phyloP scores from a whole-genome alignment of 108 stramenopile genomes.

The Mediolabrus comicus region DNA sequence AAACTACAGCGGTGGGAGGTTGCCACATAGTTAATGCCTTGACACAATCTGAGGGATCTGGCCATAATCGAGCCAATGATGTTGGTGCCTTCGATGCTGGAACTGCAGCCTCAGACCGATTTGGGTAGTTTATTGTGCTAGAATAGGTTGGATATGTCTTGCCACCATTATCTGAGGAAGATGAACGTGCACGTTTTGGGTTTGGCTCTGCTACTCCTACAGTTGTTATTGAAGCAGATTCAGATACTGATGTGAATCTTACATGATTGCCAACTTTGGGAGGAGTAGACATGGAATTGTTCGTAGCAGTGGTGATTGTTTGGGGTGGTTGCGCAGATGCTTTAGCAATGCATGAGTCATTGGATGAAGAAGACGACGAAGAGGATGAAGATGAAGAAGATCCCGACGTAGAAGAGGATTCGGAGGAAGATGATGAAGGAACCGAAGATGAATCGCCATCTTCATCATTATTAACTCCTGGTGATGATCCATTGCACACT shows the following conservation, averaged over 20 bases:
- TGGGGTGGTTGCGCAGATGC: neutral
- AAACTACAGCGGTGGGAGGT: slow-evolving; percentile 22
- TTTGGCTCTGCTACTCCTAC: neutral
- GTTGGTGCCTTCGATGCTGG: slow-evolving; percentile 11
- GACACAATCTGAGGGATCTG: slow-evolving; percentile 42
- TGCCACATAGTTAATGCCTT: slow-evolving; percentile 40
- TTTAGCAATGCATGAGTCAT: neutral
- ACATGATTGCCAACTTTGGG: neutral
- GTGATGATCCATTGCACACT: neutral
- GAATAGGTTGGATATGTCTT: slow-evolving; percentile 1
- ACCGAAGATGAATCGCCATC: too few species aligned
- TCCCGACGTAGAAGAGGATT: slow-evolving; percentile 7
- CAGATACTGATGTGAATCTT: neutral
- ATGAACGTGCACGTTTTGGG: neutral
- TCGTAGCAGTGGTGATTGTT: neutral
- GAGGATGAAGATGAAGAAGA: slow-evolving; percentile 10
- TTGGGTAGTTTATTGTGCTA: neutral
- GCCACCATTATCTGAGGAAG: neutral
- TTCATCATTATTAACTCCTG: neutral
- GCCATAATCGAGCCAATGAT: slow-evolving; percentile 34
- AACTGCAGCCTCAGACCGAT: neutral
- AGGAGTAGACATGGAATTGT: neutral
- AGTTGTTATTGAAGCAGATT: neutral
- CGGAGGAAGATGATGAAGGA: slow-evolving; percentile 10
- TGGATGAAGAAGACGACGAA: neutral